Base-by-base conservation (phyloP, 1,139 yeast species). In the Kodamaea fungicola region DNA sequence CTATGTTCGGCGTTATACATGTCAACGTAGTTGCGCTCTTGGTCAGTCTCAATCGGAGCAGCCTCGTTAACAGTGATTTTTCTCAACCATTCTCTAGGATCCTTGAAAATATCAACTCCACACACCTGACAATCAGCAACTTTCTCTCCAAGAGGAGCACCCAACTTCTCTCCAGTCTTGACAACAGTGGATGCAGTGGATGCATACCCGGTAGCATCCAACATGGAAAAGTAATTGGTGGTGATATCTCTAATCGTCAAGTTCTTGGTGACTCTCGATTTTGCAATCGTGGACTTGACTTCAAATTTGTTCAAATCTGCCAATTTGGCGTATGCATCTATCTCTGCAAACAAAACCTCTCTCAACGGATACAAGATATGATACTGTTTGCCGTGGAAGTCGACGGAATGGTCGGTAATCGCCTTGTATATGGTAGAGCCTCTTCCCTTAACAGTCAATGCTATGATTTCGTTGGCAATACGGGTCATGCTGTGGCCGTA, bases 131-230 rank as follows among this genome's bases (percentile, higher is more conserved):
- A 85, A 6, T 48, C 35, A 3, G 43, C 50, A 2, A 44, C 41
- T 7, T 44, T 38, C 4, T 41, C 47, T 13, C 47, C 49, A n/a
- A 50, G 56, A 0, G 87, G 88, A 7, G 74, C 73, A 1, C 78
- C 78, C 35, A 92, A 63, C 57, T 92, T 90, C 36, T 81, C 82
- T 8, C 95, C 96, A 0, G 96, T 90, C 45, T 87, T 81, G 8
- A 89, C 90, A 12, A 92, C 97, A 0, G 98, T 90, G 0, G 97
- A 84, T 2, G 94, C 92, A 3, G 94, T 88, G 36, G 95, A 88
- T 0, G 96, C 88, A 52, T 89, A 90, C 6, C 85, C 95, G 7
- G 76, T 67, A 7, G 63, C 72, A 52, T 89, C 96, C 26, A 90
- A 78, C 30, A 74, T 74, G 27, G 67, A 71, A 51, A 89, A 88